Base-by-base conservation (phyloP, 441 rosid species). In the Brassica balearica region DNA sequence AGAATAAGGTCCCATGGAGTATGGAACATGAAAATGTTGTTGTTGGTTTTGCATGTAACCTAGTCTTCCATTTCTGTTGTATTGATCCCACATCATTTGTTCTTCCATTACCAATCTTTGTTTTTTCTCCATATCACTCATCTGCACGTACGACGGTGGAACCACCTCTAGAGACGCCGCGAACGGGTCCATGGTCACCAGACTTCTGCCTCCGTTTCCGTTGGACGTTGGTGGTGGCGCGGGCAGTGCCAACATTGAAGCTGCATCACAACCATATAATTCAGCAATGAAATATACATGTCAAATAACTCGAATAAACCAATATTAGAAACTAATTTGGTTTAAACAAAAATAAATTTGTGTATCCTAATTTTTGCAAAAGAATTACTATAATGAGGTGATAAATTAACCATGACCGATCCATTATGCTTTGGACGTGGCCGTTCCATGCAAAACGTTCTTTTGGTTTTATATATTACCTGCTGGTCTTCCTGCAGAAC, bases 81-180 rank as follows among this genome's bases (percentile, higher is more conserved):
- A 86, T 27, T 84, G 84, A 73, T 82, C 77, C 86, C 86, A 86
- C 83, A 84, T 76, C 25, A 77, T 46, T 74, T 86, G 88, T 74
- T 86, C 87, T 65, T 84, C 85, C 74, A 67, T 15, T 55, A 86
- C 48, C 9, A 82, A 64, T 64, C 71, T 73, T 67, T 82, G 87
- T 73, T 84, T 86, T 66, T 63, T 80, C 84, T 86, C 88, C 85
- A 86, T 32, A 64, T 86, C 88, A 5, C 83, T 78, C 85, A 86
- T 86, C 51, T 86, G 88, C 65, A 86, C 83, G 46, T 84, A 82
- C 0, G 83, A 8, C 0, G 87, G 85, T 7, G 87, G 82, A 8
- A 85, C 78, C 61, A 86, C 77, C 60, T 71, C 73, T 2, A 75
- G 74, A 0, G 88, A 84, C 4, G 88, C 78, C 5, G 83, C 87